These are phyloP conservation scores for Andrographis paniculata DNA, from an alignment of 305 asterid genomes.

Conservation along the genomic window DNA sequence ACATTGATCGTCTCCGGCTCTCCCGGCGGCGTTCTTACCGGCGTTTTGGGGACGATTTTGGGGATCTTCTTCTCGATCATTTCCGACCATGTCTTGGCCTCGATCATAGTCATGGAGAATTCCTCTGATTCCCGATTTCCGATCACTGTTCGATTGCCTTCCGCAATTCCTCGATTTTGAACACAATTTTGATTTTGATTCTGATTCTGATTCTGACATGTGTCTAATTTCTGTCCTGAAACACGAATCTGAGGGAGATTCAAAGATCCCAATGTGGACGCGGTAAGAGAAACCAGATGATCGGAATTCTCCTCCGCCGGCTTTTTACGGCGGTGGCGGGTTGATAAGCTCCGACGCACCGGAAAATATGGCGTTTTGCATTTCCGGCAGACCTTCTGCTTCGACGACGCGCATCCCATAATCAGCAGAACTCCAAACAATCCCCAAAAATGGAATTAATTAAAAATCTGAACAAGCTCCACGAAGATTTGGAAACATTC, in stretches of 20 bases:
- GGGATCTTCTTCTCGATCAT: constrained; percentile 76
- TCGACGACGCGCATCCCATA: constrained; percentile 90
- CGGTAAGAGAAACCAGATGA: constrained; percentile 72
- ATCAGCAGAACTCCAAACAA: no score
- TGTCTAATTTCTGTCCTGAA: constrained; percentile 13
- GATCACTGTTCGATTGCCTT: background rate
- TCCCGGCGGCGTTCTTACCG: constrained; percentile 56
- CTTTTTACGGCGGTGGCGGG: constrained; percentile 28
- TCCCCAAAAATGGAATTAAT: no score
- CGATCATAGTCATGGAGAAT: constrained; percentile 48
- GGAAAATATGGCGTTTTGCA: constrained; percentile 52
- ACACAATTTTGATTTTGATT: background rate
- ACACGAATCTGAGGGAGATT: constrained; percentile 49
- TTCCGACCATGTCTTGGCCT: constrained; percentile 75
- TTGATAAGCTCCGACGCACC: constrained; percentile 67
- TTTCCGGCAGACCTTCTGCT: constrained; percentile 51
- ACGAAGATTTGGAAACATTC: no score
- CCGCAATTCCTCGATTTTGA: background rate
- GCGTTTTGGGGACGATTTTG: constrained; percentile 51
- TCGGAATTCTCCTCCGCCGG: constrained; percentile 43
- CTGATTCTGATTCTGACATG: background rate
- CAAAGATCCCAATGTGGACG: constrained; percentile 75
- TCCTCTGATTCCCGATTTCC: constrained; percentile 15
- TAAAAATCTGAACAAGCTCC: no score
- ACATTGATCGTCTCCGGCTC: constrained; percentile 79